These are phyloP conservation scores for Acacia acuminata DNA, from an alignment of 306 rosid species.

Conservation along the genomic window DNA sequence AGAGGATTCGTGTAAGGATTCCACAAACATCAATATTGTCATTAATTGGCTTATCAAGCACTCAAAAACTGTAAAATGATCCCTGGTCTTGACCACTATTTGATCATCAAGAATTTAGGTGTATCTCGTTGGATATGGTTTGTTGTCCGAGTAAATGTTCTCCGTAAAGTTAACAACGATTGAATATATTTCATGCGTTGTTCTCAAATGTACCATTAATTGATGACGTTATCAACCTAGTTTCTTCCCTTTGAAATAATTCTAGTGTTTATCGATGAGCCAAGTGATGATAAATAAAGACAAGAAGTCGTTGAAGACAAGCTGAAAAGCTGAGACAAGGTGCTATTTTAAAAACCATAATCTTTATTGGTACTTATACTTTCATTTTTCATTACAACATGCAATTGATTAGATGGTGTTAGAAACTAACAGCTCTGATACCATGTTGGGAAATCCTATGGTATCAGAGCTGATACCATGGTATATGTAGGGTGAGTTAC, in stretches of 20 bases:
- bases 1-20: constrained; percentile 83
- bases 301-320: background rate
- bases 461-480: too few relatives aligned
- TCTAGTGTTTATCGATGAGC: background rate
- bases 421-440: too few relatives aligned
- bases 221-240: background rate
- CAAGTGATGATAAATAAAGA: background rate
- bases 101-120: background rate
- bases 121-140: constrained; percentile 27
- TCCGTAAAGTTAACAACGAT: constrained; percentile 22
- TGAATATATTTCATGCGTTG: constrained; percentile 21
- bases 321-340: background rate
- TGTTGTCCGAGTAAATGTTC: constrained; percentile 25
- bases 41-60: constrained; percentile 79
- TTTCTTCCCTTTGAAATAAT: background rate
- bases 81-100: background rate
- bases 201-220: constrained; percentile 1
- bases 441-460: too few relatives aligned
- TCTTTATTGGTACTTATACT: background rate
- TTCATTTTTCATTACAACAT: constrained; percentile 8
- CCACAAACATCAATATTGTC: constrained; percentile 59
- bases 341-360: background rate
- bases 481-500: too few relatives aligned
- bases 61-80: constrained; percentile 60
- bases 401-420: constrained; percentile 14